Evolutionary conservation across 2,329 filamentous ascomycete species (phyloP).

Genomic region (Xylariales sp.): DNA sequence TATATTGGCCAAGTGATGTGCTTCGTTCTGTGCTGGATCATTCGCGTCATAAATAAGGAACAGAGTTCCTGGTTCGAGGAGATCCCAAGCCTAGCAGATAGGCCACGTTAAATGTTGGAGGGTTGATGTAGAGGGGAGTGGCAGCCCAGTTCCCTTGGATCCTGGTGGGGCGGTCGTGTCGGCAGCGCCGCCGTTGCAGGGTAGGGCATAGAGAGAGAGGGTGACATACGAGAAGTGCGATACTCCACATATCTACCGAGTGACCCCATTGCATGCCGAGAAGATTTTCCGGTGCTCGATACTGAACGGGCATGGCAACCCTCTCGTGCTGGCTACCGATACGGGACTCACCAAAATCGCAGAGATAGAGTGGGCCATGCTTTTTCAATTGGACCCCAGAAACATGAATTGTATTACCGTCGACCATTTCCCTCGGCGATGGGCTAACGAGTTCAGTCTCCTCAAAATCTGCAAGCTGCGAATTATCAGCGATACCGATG

Average conservation of each 20-base stretch:
- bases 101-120: slow-evolving; percentile 8
- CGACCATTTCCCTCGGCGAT: slow-evolving; percentile 35
- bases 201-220: too few species aligned
- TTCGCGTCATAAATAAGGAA: slow-evolving; percentile 38
- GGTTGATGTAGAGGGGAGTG: too few species aligned
- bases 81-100: slow-evolving; percentile 39
- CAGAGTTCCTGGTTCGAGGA: slow-evolving; percentile 40
- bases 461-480: slow-evolving; percentile 34
- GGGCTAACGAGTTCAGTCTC: slow-evolving; percentile 34
- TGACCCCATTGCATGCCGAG: slow-evolving; percentile 40
- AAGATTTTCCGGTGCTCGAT: slow-evolving; percentile 43
- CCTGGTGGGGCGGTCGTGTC: too few species aligned
- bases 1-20: slow-evolving; percentile 45
- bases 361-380: slow-evolving; percentile 33
- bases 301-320: slow-evolving; percentile 35
- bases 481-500: slow-evolving; percentile 34
- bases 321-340: slow-evolving; percentile 27
- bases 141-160: too few species aligned
- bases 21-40: slow-evolving; percentile 32
- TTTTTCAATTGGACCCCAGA: slow-evolving; percentile 33
- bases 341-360: slow-evolving; percentile 46
- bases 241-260: slow-evolving; percentile 48
- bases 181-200: too few species aligned
- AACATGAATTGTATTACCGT: slow-evolving; percentile 35
- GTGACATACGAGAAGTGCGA: slow-evolving; percentile 41